Percentiles rank a stretch among this genome's conserved stretches.
These are phyloP conservation scores for Colletotrichum salicis DNA, from an alignment of 2,329 filamentous ascomycete species.

Conservation along the genomic window DNA sequence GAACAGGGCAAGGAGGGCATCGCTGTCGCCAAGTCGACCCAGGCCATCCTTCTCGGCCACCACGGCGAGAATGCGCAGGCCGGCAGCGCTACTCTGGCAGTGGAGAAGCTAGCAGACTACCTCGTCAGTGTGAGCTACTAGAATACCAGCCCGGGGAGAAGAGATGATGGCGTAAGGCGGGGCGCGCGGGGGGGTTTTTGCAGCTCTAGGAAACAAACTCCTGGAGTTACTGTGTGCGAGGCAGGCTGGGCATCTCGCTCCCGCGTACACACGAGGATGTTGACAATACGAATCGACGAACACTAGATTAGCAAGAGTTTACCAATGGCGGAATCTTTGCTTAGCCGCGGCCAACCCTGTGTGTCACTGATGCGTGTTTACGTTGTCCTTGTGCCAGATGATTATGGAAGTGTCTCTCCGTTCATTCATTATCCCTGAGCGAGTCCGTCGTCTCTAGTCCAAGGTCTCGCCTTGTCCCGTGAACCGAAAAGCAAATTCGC, in stretches of 20 bases:
- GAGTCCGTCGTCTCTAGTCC: neutral
- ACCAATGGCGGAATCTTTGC: slow-evolving; percentile 33
- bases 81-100: slow-evolving; percentile 79
- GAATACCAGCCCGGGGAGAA: slow-evolving; percentile 38
- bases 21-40: slow-evolving; percentile 84
- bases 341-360: slow-evolving; percentile 20
- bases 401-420: neutral
- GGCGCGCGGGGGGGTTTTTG: neutral
- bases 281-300: slow-evolving; percentile 36
- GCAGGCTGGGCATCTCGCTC: slow-evolving; percentile 35
- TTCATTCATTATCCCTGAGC: slow-evolving; percentile 25
- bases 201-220: neutral
- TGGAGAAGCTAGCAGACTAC: slow-evolving; percentile 89
- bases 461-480: neutral
- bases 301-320: slow-evolving; percentile 36
- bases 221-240: slow-evolving; percentile 29
- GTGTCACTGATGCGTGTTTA: neutral
- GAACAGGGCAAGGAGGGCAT: slow-evolving; percentile 79
- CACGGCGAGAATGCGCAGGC: slow-evolving; percentile 80
- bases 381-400: neutral
- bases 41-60: slow-evolving; percentile 89
- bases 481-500: neutral
- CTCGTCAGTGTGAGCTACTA: slow-evolving; percentile 83
- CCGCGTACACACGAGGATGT: slow-evolving; percentile 30
- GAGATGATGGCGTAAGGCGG: slow-evolving; percentile 15